These are phyloP conservation scores for Rhizophagus prolifer DNA, from an alignment of 192 early-diverging fungal genomes.

Conservation along the genomic window DNA sequence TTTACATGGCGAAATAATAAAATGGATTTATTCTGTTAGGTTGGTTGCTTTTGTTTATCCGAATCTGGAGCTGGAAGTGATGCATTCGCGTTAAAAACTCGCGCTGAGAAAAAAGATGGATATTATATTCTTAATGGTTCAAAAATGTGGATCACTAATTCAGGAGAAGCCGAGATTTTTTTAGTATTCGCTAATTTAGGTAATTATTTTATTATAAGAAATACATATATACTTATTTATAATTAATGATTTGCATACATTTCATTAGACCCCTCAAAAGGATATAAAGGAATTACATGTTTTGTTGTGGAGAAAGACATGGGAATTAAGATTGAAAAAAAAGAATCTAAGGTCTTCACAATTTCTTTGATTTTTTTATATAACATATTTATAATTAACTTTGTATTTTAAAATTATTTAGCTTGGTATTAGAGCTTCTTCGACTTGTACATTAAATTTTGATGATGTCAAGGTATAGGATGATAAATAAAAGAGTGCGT, in stretches of 20 bases:
- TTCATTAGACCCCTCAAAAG: conserved; percentile 71
- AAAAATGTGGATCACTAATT: conserved; percentile 98
- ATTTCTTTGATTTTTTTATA: neutral
- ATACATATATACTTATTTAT: neutral
- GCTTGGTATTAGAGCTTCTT: conserved; percentile 96
- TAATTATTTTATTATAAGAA: conserved; percentile 30
- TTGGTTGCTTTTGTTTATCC: conserved; percentile 94
- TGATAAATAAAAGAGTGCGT: neutral
- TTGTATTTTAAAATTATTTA: conserved; percentile 29
- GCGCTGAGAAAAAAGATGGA: conserved; percentile 82
- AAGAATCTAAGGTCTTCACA: conserved; percentile 81
- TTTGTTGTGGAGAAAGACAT: conserved; percentile 92
- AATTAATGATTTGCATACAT: neutral
- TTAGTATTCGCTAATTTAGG: conserved; percentile 96
- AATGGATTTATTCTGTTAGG: conserved; percentile 35
- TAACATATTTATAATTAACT: conserved; percentile 6
- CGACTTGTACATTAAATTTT: conserved; percentile 92
- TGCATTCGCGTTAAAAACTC: conserved; percentile 89
- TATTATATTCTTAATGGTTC: conserved; percentile 85
- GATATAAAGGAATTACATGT: conserved; percentile 97
- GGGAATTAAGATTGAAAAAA: conserved; percentile 93
- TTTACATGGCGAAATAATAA: neutral
- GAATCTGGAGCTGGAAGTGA: conserved; percentile 92
- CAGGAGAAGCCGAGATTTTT: conserved; percentile 93
- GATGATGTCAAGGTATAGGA: conserved; percentile 67